Conservation (phyloP, 2,329 filamentous ascomycete species). For the Talaromyces sp. region DNA sequence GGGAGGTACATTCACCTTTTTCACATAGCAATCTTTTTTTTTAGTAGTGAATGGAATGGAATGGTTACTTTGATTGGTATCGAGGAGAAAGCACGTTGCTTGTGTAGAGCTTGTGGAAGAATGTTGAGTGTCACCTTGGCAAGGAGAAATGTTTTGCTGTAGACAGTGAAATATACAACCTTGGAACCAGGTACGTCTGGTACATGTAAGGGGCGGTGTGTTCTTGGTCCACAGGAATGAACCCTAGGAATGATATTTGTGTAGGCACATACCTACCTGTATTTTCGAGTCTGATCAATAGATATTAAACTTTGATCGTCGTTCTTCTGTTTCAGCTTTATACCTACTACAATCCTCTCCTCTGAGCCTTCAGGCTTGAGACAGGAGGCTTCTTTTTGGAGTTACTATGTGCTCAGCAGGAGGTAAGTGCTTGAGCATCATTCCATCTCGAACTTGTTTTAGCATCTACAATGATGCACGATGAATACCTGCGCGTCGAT, state of each 20-base stretch:
- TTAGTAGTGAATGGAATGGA: background rate
- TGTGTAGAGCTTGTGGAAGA: background rate
- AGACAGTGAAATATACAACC: too few relatives aligned
- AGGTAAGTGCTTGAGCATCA: background rate
- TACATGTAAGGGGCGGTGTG: background rate
- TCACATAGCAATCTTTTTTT: background rate
- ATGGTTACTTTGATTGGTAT: background rate
- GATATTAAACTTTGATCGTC: background rate
- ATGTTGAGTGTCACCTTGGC: background rate
- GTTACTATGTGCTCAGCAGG: background rate
- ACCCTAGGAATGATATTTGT: background rate
- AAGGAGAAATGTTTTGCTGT: background rate
- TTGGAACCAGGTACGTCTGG: too few relatives aligned
- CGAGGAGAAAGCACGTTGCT: background rate
- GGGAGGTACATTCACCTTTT: constrained; percentile 35
- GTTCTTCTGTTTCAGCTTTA: background rate
- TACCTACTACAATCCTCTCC: background rate
- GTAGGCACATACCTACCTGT: background rate
- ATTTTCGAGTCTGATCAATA: background rate
- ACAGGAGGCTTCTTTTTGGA: too few relatives aligned
- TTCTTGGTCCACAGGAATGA: background rate
- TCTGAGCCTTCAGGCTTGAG: too few relatives aligned
- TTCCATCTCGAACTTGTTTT: background rate
- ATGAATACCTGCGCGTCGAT: background rate
- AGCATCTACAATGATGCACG: background rate